Conservation (phyloP, 306 rosid genomes). For the Vachellia collinsii region DNA sequence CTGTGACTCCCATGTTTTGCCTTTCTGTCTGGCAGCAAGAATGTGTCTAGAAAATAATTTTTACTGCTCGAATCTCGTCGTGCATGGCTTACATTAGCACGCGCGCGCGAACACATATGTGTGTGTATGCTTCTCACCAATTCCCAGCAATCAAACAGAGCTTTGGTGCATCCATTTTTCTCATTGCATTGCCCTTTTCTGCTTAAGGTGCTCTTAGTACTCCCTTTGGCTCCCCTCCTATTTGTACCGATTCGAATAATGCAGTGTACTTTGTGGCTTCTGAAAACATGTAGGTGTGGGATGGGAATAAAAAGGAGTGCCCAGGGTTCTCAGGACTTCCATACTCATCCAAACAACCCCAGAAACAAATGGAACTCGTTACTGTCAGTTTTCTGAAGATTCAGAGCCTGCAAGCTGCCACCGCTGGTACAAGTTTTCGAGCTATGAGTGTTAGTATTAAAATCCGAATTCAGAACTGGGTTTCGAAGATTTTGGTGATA, state of each 20-base stretch:
- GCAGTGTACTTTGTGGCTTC: background rate
- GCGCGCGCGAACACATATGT: too few species aligned
- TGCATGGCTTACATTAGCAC: background rate
- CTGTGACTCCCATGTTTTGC: too few species aligned
- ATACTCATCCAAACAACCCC: background rate
- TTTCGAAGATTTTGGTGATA: background rate
- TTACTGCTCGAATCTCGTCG: background rate
- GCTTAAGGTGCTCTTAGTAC: too few species aligned
- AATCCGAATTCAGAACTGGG: background rate
- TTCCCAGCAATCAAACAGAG: background rate
- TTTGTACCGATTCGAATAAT: slow-evolving; percentile 22
- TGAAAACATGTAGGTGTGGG: background rate
- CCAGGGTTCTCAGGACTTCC: background rate
- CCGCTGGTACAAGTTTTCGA: background rate
- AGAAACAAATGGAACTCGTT: background rate
- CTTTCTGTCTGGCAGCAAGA: too few species aligned
- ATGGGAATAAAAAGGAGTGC: background rate
- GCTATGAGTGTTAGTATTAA: background rate
- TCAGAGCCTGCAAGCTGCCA: background rate
- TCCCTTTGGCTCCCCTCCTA: too few species aligned
- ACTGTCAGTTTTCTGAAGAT: background rate
- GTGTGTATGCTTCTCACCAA: background rate
- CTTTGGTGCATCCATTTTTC: background rate
- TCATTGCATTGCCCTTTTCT: too few species aligned
- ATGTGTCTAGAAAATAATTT: too few species aligned